phyloP scores from a whole-genome alignment of 1,139 yeast species.

The Taphrina wiesneri region DNA sequence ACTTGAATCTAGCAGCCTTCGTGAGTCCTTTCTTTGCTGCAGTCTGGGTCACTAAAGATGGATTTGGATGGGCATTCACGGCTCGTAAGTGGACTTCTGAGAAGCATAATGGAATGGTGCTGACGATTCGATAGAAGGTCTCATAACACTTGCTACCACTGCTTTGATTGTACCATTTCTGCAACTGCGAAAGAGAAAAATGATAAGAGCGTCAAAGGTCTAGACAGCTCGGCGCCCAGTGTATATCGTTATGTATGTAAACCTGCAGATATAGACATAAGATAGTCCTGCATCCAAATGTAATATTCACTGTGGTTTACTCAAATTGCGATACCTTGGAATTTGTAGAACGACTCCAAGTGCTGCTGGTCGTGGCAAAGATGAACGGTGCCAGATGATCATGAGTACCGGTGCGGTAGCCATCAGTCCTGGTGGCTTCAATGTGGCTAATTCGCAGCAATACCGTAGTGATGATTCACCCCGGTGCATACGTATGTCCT shows the following conservation, averaged over 20 bases:
- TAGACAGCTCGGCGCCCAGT: not conserved
- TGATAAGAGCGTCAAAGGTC: not conserved
- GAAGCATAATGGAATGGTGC: not conserved
- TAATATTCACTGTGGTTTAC: no score
- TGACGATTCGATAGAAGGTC: slow-evolving; percentile 1
- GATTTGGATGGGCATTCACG: slow-evolving; percentile 39
- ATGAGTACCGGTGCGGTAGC: no score
- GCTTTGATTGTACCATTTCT: slow-evolving; percentile 2
- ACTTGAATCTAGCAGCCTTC: slow-evolving; percentile 35
- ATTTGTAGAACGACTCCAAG: not conserved
- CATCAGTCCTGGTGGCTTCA: no score
- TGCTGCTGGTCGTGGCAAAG: not conserved
- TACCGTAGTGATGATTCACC: no score
- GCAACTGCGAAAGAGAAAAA: not conserved
- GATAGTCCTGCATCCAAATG: not conserved
- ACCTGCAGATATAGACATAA: not conserved
- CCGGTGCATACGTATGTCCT: no score
- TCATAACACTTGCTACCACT: slow-evolving; percentile 10
- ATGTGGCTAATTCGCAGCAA: not conserved
- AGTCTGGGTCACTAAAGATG: slow-evolving; percentile 25
- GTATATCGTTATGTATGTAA: not conserved
- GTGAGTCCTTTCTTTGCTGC: slow-evolving; percentile 33
- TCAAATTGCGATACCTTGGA: no score
- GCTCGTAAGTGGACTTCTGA: slow-evolving; percentile 5
- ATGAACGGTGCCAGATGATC: not conserved